A percentile compares a stretch with the other conserved stretches of the same genome.
These are phyloP conservation scores for Handroanthus guayacan DNA, from an alignment of 257 asterid species.

Conservation along the genomic window DNA sequence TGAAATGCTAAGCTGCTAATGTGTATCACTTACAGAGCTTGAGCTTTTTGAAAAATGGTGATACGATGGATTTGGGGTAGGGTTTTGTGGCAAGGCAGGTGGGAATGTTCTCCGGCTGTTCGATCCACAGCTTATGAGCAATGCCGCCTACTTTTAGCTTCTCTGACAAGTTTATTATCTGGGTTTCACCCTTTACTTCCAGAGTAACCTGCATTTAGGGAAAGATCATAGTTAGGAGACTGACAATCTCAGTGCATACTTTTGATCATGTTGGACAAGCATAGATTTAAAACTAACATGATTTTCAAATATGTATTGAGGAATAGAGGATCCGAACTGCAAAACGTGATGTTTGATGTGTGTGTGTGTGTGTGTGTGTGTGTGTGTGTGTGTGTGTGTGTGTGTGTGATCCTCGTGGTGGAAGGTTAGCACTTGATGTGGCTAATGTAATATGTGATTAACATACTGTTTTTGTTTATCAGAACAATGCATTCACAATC, in stretches of 20 bases:
- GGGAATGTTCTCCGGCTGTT: conserved; percentile 89
- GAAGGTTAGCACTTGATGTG: background rate
- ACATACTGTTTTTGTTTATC: background rate
- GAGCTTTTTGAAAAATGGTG: conserved; percentile 81
- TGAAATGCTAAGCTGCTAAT: conserved; percentile 26
- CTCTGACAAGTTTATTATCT: conserved; percentile 71
- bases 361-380: no score
- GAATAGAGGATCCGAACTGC: background rate
- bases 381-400: background rate
- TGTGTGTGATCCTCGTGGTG: background rate
- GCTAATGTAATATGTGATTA: background rate
- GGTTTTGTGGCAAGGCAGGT: conserved; percentile 96
- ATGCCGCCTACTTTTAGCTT: conserved; percentile 72
- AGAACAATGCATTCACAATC: background rate
- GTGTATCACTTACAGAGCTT: conserved; percentile 84
- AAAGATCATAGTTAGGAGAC: conserved; percentile 2
- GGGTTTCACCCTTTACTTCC: conserved; percentile 92
- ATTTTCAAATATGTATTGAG: background rate
- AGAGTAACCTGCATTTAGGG: conserved; percentile 73
- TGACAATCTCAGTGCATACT: background rate
- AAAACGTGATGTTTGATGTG: no score
- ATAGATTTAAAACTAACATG: background rate
- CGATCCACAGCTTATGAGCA: conserved; percentile 91
- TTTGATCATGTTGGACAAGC: background rate
- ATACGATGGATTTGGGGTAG: conserved; percentile 78